These are phyloP conservation scores for Ogataea hybrid DNA, from an alignment of 1,139 yeast genomes.

Conservation along the genomic window DNA sequence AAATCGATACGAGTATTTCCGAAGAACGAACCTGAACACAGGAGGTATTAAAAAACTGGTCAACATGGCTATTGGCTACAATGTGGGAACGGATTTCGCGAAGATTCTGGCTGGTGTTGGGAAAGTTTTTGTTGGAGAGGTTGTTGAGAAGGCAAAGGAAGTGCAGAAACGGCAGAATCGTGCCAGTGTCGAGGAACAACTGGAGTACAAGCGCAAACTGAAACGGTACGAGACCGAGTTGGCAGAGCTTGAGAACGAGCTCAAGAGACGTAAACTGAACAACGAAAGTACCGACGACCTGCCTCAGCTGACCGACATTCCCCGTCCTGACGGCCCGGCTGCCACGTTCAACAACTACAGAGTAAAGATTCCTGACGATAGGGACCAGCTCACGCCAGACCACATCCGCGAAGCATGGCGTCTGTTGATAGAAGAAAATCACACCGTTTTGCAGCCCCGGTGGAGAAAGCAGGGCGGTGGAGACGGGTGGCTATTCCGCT, in stretches of 20 bases:
- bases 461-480: conserved; percentile 76
- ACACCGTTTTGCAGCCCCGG: conserved; percentile 54
- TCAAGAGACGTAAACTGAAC: conserved; percentile 10
- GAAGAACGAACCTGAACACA: conserved; percentile 79
- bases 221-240: conserved; percentile 19
- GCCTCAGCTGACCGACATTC: conserved; percentile 14
- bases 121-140: conserved; percentile 84
- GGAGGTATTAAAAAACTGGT: conserved; percentile 81
- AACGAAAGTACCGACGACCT: conserved; percentile 13
- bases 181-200: conserved; percentile 32
- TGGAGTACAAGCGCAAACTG: conserved; percentile 21
- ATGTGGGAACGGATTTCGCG: conserved; percentile 80
- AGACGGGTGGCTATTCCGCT: conserved; percentile 67
- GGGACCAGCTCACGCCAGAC: conserved; percentile 72
- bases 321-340: conserved; percentile 16
- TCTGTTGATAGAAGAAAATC: conserved; percentile 61
- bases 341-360: conserved; percentile 16
- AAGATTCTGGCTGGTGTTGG: conserved; percentile 84
- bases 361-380: conserved; percentile 29
- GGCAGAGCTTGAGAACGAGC: conserved; percentile 7
- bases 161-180: conserved; percentile 57
- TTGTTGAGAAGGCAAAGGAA: conserved; percentile 77
- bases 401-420: conserved; percentile 91
- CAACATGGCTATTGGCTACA: conserved; percentile 75
- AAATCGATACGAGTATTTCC: conserved; percentile 82